Evolutionary conservation across 495 filamentous ascomycete species (phyloP).

Genomic region (Niebla homalea): DNA sequence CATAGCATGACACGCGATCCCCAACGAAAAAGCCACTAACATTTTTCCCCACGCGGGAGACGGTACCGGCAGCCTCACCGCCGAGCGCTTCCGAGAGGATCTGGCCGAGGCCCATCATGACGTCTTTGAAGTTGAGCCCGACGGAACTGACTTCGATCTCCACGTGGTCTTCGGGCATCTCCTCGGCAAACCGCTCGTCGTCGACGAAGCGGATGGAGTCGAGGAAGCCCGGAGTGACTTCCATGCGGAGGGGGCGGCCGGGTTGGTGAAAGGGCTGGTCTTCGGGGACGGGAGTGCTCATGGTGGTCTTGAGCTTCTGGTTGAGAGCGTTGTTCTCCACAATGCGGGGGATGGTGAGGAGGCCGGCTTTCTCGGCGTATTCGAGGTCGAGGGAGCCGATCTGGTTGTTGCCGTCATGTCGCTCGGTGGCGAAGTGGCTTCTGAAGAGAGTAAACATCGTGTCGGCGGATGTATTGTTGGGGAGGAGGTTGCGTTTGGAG

Average conservation of each 20-base stretch:
- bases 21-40: slow-evolving; percentile 35
- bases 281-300: not conserved
- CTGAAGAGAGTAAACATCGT: slow-evolving; percentile 13
- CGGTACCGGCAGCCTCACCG: slow-evolving; percentile 25
- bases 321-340: slow-evolving; percentile 12
- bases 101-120: slow-evolving; percentile 27
- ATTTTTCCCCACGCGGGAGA: slow-evolving; percentile 9
- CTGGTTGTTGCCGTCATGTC: not conserved
- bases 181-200: slow-evolving; percentile 8
- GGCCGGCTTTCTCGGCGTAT: slow-evolving; percentile 16
- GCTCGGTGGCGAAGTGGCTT: slow-evolving; percentile 8
- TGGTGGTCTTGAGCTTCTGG: not conserved
- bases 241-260: slow-evolving; percentile 1
- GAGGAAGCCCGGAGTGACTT: slow-evolving; percentile 14
- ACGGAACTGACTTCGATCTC: slow-evolving; percentile 21
- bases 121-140: slow-evolving; percentile 31
- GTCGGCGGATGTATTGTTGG: not conserved
- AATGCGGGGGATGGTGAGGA: slow-evolving; percentile 18
- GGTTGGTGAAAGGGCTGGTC: slow-evolving; percentile 2
- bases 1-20: slow-evolving; percentile 38
- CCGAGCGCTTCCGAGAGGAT: slow-evolving; percentile 22
- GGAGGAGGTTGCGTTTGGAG: not conserved
- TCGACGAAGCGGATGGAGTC: slow-evolving; percentile 25
- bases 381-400: slow-evolving; percentile 14
- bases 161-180: slow-evolving; percentile 19